These are phyloP conservation scores for Solanum bulbocastanum DNA, from an alignment of 257 asterid genomes.

Conservation along the genomic window DNA sequence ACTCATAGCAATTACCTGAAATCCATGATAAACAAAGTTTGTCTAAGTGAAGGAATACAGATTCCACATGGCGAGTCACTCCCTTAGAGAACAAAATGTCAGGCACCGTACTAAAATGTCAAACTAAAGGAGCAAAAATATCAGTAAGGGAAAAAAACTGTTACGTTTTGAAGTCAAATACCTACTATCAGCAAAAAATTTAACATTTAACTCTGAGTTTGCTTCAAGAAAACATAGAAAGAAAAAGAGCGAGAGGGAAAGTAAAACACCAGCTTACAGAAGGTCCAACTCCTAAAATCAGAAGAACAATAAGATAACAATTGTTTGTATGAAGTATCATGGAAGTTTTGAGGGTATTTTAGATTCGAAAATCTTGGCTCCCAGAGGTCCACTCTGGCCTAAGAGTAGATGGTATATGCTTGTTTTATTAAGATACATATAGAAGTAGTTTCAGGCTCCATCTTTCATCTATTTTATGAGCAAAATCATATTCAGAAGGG, in stretches of 20 bases:
- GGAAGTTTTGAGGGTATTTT: too few relatives aligned
- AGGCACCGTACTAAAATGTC: not conserved
- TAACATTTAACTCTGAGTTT: not conserved
- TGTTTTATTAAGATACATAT: not conserved
- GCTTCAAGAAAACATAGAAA: not conserved
- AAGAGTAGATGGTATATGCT: not conserved
- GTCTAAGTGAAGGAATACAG: slow-evolving; percentile 2
- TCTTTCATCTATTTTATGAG: not conserved
- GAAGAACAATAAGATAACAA: not conserved
- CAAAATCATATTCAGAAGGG: not conserved
- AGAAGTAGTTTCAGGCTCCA: not conserved
- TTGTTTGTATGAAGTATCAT: not conserved
- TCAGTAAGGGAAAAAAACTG: not conserved
- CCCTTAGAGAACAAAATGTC: not conserved
- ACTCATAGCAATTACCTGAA: slow-evolving; percentile 38
- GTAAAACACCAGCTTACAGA: not conserved
- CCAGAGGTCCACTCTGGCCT: not conserved
- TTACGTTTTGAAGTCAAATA: not conserved
- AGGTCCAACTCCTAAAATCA: not conserved
- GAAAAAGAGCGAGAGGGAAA: not conserved
- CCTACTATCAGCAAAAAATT: not conserved
- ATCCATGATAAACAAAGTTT: slow-evolving; percentile 1
- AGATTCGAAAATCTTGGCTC: not conserved
- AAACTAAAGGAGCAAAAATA: not conserved
- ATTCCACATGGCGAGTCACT: not conserved